Conservation (phyloP, 805 yeast species). For the Barnettozyma vustinii region DNA sequence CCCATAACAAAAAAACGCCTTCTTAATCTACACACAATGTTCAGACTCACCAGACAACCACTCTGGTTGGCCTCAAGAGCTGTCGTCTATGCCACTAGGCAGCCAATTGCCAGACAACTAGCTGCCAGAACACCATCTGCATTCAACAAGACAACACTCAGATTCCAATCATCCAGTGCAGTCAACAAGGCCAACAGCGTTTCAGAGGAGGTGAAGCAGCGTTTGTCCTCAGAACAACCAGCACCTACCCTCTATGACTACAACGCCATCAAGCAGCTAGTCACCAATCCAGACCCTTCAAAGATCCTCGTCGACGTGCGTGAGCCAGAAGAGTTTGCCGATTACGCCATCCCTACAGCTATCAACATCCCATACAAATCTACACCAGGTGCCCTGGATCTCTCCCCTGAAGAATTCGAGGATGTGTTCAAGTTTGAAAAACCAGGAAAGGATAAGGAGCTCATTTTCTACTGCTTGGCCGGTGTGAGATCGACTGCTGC, state of each 20-base stretch:
- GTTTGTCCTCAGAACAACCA: conserved; percentile 12
- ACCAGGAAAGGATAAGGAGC: conserved; percentile 64
- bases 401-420: conserved; percentile 72
- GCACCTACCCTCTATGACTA: conserved; percentile 47
- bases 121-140: background rate
- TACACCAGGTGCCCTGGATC: conserved; percentile 86
- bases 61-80: background rate
- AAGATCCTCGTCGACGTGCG: conserved; percentile 80
- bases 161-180: conserved; percentile 11
- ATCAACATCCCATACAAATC: conserved; percentile 86
- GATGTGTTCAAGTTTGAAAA: conserved; percentile 77
- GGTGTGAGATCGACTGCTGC: conserved; percentile 91
- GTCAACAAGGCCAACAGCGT: conserved; percentile 4
- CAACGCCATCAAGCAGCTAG: conserved; percentile 43
- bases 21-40: too few relatives aligned
- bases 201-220: conserved; percentile 9
- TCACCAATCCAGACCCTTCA: conserved; percentile 38
- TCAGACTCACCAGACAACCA: conserved; percentile 5
- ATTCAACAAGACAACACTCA: background rate
- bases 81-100: background rate
- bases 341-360: conserved; percentile 79
- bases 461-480: conserved; percentile 86
- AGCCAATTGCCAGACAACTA: background rate
- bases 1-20: too few relatives aligned
- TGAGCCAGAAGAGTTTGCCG: conserved; percentile 72